Evolutionary conservation across 176 grass and related monocot species (phyloP), one percentile per base, ranked within the genome.

Genomic region (Sorghum bicolor): DNA sequence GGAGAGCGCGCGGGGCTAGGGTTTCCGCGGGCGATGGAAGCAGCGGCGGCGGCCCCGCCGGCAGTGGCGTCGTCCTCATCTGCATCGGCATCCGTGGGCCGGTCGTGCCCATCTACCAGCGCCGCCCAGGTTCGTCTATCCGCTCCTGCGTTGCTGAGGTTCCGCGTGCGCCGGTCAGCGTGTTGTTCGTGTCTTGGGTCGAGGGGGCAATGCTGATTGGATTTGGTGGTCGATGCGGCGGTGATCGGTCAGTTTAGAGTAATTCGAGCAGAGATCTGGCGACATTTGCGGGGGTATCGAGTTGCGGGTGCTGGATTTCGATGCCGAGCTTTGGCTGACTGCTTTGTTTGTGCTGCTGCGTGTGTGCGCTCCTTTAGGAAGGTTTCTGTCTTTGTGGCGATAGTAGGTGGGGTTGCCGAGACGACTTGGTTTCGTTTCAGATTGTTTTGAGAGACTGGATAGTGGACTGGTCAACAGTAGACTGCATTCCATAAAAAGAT

Each of bases 1-100:
- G 30, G 80, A 40, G 70, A 65, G 85, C 43, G 70, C 69, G 63
- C 40, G 64, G 37, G 15, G 60, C 77, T 89, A 89, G 90, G 90
- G 91, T 86, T 89, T 78, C 32, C 15, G 53, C 48, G 11, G 25
- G 80, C 61, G 61, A 85, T 84, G 86, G 86, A 78, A 32, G 77
- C 75, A 1, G 52, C 7, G 52, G 55, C 55, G 10, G 66, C 75
- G 78, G 81, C 66, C 11, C 82, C 85, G 47, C 71, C 81, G 43
- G 77, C 66, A 19, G 39, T 47, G 32, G 79, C 36, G 11, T 88
- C 85, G 15, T 85, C 88, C 15, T 67, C 76, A 24, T 90, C 88
- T 25, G 70, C 55, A 1, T 64, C 71, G 60, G 72, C 82, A 6
- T 85, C 83, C 17, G 88, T 45, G 13, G 76, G 83, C 86, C 87